Evolutionary conservation across 1,284 basidiomycete species (phyloP).

Genomic region (Bondarzewia mesenterica): DNA sequence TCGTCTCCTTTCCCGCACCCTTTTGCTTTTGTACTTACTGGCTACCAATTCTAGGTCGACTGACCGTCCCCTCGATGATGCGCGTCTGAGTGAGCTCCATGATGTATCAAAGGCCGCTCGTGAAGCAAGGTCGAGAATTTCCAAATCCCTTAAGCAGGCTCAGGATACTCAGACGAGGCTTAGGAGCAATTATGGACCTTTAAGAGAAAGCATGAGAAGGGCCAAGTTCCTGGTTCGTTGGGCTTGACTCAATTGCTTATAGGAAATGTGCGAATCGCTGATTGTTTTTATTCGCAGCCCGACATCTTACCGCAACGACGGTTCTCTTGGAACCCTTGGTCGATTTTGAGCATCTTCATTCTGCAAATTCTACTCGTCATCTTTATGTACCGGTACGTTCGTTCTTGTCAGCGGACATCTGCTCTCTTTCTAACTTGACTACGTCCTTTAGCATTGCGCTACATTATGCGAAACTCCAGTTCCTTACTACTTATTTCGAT

Average conservation of each 20-base stretch:
- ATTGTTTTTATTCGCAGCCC: conserved; percentile 7
- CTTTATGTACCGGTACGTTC: conserved; percentile 27
- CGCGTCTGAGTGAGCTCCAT: conserved; percentile 43
- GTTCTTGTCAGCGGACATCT: background rate
- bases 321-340: conserved; percentile 12
- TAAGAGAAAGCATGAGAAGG: conserved; percentile 29
- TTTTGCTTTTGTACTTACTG: conserved; percentile 7
- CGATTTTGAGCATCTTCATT: conserved; percentile 12
- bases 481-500: conserved; percentile 61
- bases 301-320: conserved; percentile 11
- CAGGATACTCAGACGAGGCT: conserved; percentile 21
- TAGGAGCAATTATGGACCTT: conserved; percentile 22
- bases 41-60: conserved; percentile 25
- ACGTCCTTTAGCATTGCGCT: conserved; percentile 27
- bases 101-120: conserved; percentile 46
- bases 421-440: background rate
- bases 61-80: conserved; percentile 28
- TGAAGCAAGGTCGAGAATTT: conserved; percentile 35
- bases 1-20: conserved; percentile 8
- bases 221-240: conserved; percentile 27
- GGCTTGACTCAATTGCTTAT: background rate
- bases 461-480: conserved; percentile 33
- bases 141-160: conserved; percentile 32
- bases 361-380: conserved; percentile 26
- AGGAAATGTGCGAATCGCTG: background rate